Base-by-base conservation (phyloP, 805 yeast species). In the Lipomyces oligophaga region DNA sequence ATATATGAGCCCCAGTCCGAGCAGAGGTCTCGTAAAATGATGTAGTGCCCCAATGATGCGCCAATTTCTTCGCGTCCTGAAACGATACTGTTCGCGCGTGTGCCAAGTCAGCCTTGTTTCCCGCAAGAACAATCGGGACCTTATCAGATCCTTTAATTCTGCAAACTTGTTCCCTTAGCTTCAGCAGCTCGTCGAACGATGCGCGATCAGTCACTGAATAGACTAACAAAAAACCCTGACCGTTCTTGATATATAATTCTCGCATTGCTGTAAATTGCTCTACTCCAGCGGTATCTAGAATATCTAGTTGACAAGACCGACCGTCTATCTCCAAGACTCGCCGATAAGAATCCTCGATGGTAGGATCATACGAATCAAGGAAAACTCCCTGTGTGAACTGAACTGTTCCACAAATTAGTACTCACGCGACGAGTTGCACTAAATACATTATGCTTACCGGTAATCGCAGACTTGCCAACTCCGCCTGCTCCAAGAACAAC, bases 201-300 rank as follows among this genome's bases (percentile, higher is more conserved):
- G 79, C 76, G 55, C 80, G 76, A 55, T 85, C 85, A 36, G 87
- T 85, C 54, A 88, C 83, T 30, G 87, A 79, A 65, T 90, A 90
- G 1, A 87, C 96, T 43, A 90, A 73, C 39, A 93, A 65, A 62
- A 90, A 90, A 3, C 97, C 97, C 61, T 83, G 84, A 7, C 97
- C 96, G 41, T 87, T 81, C 58, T 50, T 50, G 47, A 69, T 67
- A 50, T 69, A 69, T 11, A 66, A 61, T 52, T 90, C 97, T 57
- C 97, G 72, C 97, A 90, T 89, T 10, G 97, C 96, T 1, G 96
- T 87, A 71, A 88, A 90, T 67, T 89, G 97, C 22, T 96, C 96
- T 52, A 83, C 83, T 38, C 96, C 97, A 1, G 96, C 95, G 2
- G 96, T 87, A 62, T 93, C 98, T 51, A 89, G 70, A 45, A 84